These are phyloP conservation scores for Lactarius tabidus DNA, from an alignment of 768 basidiomycete species.

Conservation along the genomic window DNA sequence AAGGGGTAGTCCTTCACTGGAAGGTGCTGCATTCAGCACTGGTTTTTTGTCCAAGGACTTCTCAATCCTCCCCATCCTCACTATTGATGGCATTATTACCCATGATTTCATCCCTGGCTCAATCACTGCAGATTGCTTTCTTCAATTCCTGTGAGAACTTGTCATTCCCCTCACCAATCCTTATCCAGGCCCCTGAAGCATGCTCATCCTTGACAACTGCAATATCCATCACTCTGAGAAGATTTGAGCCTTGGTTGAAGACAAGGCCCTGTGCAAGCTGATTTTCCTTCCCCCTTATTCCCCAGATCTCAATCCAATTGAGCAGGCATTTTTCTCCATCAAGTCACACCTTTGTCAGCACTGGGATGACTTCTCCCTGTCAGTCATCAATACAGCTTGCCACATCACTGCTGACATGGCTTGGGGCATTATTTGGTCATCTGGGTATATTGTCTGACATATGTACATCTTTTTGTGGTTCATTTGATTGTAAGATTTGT, in stretches of 20 bases:
- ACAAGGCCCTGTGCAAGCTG: slow-evolving; percentile 8
- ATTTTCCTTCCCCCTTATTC: not conserved
- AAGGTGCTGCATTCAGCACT: slow-evolving; percentile 14
- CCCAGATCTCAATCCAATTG: not conserved
- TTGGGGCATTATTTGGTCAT: not conserved
- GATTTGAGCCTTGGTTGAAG: slow-evolving; percentile 33
- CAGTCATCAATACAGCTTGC: not conserved
- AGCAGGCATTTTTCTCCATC: not conserved
- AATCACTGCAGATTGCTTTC: slow-evolving; percentile 33
- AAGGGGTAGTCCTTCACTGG: too few species aligned
- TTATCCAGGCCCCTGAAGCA: slow-evolving; percentile 35
- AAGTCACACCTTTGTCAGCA: not conserved
- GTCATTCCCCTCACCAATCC: slow-evolving; percentile 33
- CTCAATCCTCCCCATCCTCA: slow-evolving; percentile 24
- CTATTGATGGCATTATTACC: slow-evolving; percentile 19
- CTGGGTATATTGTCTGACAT: not conserved
- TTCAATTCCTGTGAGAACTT: slow-evolving; percentile 29
- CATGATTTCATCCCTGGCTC: slow-evolving; percentile 32
- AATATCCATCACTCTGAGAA: slow-evolving; percentile 41
- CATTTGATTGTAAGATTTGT: too few species aligned
- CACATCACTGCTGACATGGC: not conserved
- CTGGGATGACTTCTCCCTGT: not conserved
- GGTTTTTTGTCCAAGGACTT: slow-evolving; percentile 21
- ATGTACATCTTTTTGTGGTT: too few species aligned
- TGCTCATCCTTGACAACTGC: slow-evolving; percentile 41